A percentile compares a stretch with the other conserved stretches of the same genome.
Conservation (phyloP, 2,329 filamentous ascomycete genomes). For the Phialocephala sp. region DNA sequence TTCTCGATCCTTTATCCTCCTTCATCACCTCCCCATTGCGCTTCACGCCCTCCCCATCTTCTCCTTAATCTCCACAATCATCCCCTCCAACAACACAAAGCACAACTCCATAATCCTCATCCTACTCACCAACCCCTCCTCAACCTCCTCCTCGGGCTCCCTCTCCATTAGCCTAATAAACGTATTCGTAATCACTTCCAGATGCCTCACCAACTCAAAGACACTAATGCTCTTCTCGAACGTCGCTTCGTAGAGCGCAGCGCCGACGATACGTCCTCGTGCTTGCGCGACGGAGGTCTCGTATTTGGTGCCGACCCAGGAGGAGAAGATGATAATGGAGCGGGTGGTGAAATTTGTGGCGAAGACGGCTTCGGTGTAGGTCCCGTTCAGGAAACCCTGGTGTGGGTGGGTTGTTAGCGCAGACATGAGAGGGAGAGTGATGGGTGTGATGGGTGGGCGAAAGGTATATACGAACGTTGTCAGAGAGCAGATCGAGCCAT, state of each 20-base stretch:
- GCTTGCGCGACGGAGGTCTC: background rate
- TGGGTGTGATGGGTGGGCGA: no score
- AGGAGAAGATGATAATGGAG: background rate
- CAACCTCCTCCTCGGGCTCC: background rate
- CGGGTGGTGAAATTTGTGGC: background rate
- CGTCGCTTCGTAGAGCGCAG: background rate
- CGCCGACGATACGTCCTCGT: background rate
- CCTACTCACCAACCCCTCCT: background rate
- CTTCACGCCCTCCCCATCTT: background rate
- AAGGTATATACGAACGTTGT: background rate
- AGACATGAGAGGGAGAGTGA: no score
- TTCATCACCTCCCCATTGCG: background rate
- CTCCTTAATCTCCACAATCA: background rate
- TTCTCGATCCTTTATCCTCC: background rate
- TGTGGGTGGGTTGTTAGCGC: background rate
- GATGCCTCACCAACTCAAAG: background rate
- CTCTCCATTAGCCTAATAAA: background rate
- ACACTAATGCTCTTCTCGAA: background rate
- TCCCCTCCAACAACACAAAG: background rate
- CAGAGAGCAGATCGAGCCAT: background rate
- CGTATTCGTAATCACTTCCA: background rate
- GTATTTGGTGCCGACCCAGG: background rate
- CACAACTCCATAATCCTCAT: background rate
- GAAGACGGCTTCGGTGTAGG: background rate
- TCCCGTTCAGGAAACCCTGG: background rate